Evolutionary conservation across 805 yeast genomes (phyloP).

Genomic region (Clavispora vitiphila): DNA sequence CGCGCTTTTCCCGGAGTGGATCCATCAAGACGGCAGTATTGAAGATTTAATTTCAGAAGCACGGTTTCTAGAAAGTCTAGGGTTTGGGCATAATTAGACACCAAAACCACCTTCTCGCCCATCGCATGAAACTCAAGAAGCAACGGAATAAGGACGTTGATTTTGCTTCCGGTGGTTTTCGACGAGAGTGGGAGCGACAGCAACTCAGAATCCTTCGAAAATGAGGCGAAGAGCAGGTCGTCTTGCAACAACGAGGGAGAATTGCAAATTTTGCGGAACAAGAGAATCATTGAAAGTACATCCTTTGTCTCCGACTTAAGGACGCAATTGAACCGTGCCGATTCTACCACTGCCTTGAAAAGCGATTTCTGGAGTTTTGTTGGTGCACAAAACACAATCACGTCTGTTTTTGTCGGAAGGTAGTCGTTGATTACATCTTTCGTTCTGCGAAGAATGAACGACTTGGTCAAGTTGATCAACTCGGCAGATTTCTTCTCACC

Average conservation of each 20-base stretch:
- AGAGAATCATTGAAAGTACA: conserved; percentile 62
- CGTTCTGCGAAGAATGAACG: conserved; percentile 71
- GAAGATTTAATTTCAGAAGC: conserved; percentile 43
- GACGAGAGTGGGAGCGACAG: conserved; percentile 15
- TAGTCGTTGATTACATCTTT: conserved; percentile 50
- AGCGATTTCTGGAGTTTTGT: conserved; percentile 53
- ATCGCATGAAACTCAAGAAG: conserved; percentile 42
- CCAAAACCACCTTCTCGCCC: conserved; percentile 74
- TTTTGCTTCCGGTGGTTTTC: conserved; percentile 48
- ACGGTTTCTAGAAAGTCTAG: conserved; percentile 67
- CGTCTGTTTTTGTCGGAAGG: conserved; percentile 71
- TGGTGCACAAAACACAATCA: conserved; percentile 75
- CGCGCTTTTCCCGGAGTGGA: conserved; percentile 66
- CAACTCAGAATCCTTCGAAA: conserved; percentile 5
- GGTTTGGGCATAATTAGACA: conserved; percentile 85
- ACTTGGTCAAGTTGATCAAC: conserved; percentile 56
- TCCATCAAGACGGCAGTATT: conserved; percentile 75
- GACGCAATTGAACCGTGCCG: conserved; percentile 29
- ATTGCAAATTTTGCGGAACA: conserved; percentile 77
- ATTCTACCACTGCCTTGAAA: conserved; percentile 45
- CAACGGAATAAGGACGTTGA: conserved; percentile 53
- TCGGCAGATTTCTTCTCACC: conserved; percentile 66
- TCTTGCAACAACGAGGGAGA: conserved; percentile 60
- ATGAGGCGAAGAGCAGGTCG: conserved; percentile 39
- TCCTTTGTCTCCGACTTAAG: conserved; percentile 29